Evolutionary conservation across 257 asterid genomes (phyloP).

Genomic region (Ajuga chamaepitys): DNA sequence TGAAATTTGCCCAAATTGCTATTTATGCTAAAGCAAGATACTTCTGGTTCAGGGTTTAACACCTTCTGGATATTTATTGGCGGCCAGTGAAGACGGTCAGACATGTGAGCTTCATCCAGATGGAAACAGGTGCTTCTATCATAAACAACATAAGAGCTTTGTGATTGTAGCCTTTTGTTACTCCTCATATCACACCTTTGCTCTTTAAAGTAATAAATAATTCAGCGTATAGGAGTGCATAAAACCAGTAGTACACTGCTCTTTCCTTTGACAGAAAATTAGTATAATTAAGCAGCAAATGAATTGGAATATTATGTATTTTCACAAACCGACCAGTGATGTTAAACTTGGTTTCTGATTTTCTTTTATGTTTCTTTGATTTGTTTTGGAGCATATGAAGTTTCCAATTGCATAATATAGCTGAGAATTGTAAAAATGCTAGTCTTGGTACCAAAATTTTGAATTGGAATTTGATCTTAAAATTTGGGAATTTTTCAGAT

Average conservation of each 20-base stretch:
- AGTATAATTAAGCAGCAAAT: neutral
- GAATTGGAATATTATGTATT: neutral
- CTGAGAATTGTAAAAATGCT: neutral
- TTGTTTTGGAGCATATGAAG: neutral
- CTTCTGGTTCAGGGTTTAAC: constrained; percentile 62
- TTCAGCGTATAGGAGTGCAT: neutral
- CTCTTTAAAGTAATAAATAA: constrained; percentile 1
- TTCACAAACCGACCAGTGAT: neutral
- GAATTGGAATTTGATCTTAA: neutral
- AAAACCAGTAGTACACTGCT: neutral
- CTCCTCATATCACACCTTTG: neutral
- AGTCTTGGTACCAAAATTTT: neutral
- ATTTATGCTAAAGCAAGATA: constrained; percentile 1
- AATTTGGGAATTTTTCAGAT: neutral
- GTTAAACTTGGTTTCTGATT: neutral
- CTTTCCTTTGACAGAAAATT: neutral
- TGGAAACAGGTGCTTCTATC: constrained; percentile 70
- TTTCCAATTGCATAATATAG: neutral
- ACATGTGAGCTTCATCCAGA: constrained; percentile 94
- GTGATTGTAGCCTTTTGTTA: neutral
- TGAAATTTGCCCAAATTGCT: neutral
- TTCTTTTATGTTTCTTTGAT: neutral
- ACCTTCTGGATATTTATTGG: constrained; percentile 64
- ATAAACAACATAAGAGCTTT: neutral
- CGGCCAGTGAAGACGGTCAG: constrained; percentile 66